Base-by-base conservation (phyloP, 2,329 filamentous ascomycete genomes). In the Huntiella bhutanensis region DNA sequence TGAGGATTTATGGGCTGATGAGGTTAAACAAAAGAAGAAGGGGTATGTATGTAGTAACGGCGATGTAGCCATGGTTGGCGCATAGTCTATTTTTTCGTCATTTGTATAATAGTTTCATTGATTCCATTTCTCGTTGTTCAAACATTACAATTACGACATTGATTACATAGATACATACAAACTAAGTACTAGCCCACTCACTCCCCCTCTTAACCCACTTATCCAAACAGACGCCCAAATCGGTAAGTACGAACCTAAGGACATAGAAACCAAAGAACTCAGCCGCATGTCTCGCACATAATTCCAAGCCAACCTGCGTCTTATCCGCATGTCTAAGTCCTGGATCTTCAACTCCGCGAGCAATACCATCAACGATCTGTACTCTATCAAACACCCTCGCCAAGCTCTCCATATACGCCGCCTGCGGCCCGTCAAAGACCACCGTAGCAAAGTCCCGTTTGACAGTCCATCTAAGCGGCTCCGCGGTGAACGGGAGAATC, bases 231-330 rank as follows among this genome's bases (percentile, higher is more conserved):
- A 91, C 61, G 35, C 77, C 73, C 51, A 98, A 65, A 60, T 98
- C 91, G 3, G 77, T 70, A 51, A 98, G 67, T n/a, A 87, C 86
- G 59, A 98, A 98, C 13, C 91, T 80, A 62, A 88, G 95, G 22
- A 98, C 73, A 60, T 91, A 96, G 62, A 98, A 95, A 12, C 81
- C 87, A 60, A 98, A 98, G 62, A 98, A 98, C 62, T 98, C 91
- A 33, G 88, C 84, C 5, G 88, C 91, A 60, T 95, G 88, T 36
- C 88, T 76, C 33, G 86, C 86, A 59, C 85, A 91, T 36, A 98
- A 72, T 63, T 98, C 91, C 33, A 98, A 73, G 7, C 91, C 91
- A 45, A 98, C 87, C 58, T 95, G 87, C 6, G 91, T 96, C 56
- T 85, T 86, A 54, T 87, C 88, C 13, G 85, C 86, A 62, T 91